Conservation (phyloP, 106 monocot genomes). For the Iris macrosiphon region DNA sequence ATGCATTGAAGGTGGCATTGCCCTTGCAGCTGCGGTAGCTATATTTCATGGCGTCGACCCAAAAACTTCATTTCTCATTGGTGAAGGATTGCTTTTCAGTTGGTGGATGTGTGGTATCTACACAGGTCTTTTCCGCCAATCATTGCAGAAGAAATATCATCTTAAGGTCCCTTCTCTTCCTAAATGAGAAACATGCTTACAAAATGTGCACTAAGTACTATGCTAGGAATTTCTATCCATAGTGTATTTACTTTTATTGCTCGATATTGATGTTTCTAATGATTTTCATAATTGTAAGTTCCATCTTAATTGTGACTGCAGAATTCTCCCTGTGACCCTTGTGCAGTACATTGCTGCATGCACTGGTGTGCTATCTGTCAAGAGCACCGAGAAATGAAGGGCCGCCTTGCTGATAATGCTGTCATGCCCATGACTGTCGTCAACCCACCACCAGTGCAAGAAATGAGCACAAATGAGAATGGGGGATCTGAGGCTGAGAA, state of each 20-base stretch:
- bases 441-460: slow-evolving; percentile 61
- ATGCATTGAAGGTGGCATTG: slow-evolving; percentile 74
- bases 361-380: slow-evolving; percentile 92
- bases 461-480: slow-evolving; percentile 42
- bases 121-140: slow-evolving; percentile 68
- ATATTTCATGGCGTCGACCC: slow-evolving; percentile 74
- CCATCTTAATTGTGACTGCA: slow-evolving; percentile 12
- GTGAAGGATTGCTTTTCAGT: slow-evolving; percentile 66
- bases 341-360: slow-evolving; percentile 76
- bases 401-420: slow-evolving; percentile 46
- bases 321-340: slow-evolving; percentile 89
- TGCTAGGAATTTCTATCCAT: too few species aligned
- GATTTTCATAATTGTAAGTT: too few species aligned
- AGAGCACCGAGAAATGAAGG: slow-evolving; percentile 87
- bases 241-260: too few species aligned
- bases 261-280: too few species aligned
- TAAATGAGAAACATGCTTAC: too few species aligned
- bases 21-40: slow-evolving; percentile 69
- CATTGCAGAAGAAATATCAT: slow-evolving; percentile 90
- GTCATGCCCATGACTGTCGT: slow-evolving; percentile 61
- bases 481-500: slow-evolving; percentile 3
- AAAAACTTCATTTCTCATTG: slow-evolving; percentile 65
- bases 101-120: slow-evolving; percentile 98
- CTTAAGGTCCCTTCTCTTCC: slow-evolving; percentile 43
- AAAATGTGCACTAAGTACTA: too few species aligned